Conservation (phyloP, 257 asterid species). For the Rauvolfia tetraphylla region DNA sequence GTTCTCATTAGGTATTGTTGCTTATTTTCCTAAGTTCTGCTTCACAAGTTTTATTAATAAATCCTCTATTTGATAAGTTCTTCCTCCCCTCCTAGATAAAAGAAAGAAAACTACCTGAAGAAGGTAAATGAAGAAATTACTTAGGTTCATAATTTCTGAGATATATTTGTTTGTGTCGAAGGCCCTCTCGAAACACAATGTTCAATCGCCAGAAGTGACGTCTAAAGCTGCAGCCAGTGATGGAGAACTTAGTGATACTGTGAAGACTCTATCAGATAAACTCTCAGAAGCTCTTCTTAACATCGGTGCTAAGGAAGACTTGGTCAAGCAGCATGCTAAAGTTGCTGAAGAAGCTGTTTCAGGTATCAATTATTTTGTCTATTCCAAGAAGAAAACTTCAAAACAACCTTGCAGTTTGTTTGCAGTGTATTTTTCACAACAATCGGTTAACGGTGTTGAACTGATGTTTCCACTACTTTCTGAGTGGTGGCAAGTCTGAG, state of each 20-base stretch:
- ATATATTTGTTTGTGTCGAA: slow-evolving; percentile 25
- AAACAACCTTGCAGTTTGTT: neutral
- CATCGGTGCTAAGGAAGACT: slow-evolving; percentile 70
- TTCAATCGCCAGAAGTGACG: slow-evolving; percentile 80
- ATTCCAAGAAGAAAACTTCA: neutral
- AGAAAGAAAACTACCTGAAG: neutral
- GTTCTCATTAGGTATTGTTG: neutral
- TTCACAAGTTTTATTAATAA: neutral
- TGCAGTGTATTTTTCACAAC: neutral
- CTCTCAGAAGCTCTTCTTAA: slow-evolving; percentile 70
- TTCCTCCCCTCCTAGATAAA: neutral
- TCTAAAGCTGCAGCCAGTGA: slow-evolving; percentile 56
- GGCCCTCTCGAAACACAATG: slow-evolving; percentile 45
- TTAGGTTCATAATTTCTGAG: slow-evolving; percentile 8
- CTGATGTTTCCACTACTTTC: neutral
- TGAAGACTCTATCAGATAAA: slow-evolving; percentile 54
- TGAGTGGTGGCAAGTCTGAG: neutral
- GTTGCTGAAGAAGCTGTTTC: slow-evolving; percentile 99
- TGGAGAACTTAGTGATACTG: slow-evolving; percentile 40
- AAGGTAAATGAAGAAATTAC: neutral
- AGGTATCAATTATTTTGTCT: slow-evolving; percentile 36
- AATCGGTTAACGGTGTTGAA: neutral
- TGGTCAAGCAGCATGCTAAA: slow-evolving; percentile 85
- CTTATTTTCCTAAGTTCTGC: neutral
- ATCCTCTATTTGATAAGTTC: neutral